Percentiles rank a stretch among this genome's conserved stretches.
Evolutionary conservation across 208 protist species (phyloP).

Genomic region (Trypanosoma theileri): DNA sequence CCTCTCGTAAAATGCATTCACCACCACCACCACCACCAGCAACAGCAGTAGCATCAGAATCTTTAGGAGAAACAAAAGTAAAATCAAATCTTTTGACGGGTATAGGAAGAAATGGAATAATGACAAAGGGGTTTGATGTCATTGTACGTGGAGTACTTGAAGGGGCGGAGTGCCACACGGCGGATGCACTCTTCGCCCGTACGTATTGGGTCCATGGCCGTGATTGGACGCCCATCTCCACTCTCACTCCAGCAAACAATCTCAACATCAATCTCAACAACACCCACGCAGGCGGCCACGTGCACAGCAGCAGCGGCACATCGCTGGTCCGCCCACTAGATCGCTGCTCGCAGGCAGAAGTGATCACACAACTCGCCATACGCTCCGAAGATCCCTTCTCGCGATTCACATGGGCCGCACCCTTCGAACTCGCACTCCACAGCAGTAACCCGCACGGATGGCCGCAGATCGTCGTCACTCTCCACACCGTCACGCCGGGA

Average conservation of each 20-base stretch:
- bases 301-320: not conserved
- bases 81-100: not conserved
- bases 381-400: slow-evolving; percentile 53
- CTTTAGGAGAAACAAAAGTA: not conserved
- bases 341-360: slow-evolving; percentile 70
- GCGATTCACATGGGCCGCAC: slow-evolving; percentile 68
- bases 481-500: slow-evolving; percentile 52
- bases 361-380: slow-evolving; percentile 80
- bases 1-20: not conserved
- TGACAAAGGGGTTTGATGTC: slow-evolving; percentile 61
- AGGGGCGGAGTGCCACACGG: slow-evolving; percentile 72
- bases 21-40: not conserved
- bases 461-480: slow-evolving; percentile 81
- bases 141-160: slow-evolving; percentile 80
- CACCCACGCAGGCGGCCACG: slow-evolving; percentile 8
- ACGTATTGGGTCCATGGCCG: slow-evolving; percentile 82
- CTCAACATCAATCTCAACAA: not conserved
- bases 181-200: slow-evolving; percentile 62
- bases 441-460: slow-evolving; percentile 83
- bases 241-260: not conserved
- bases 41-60: not conserved
- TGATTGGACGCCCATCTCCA: slow-evolving; percentile 67
- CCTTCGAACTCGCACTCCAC: slow-evolving; percentile 80
- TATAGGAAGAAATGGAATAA: too few species aligned
- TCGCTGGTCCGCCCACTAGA: slow-evolving; percentile 40